Evolutionary conservation across 169 alveolate genomes (phyloP).

Genomic region (Cryptosporidium andersoni): DNA sequence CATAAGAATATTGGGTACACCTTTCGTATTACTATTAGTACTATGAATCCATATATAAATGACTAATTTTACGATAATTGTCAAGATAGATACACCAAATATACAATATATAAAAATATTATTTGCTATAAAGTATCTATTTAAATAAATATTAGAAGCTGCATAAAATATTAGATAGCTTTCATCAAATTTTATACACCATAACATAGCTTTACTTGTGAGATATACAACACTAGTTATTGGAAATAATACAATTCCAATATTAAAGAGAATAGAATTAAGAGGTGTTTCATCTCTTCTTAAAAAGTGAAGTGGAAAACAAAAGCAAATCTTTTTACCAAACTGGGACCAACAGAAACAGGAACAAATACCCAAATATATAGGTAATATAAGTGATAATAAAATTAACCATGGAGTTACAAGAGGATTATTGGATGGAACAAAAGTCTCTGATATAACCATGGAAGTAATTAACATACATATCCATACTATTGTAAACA

Average conservation of each 20-base stretch:
- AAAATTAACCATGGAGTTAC: constrained; percentile 18
- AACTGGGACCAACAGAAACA: constrained; percentile 50
- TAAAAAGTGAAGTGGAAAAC: constrained; percentile 45
- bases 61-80: constrained; percentile 15
- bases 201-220: constrained; percentile 24
- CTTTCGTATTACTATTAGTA: constrained; percentile 6
- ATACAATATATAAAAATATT: constrained; percentile 37
- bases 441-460: neutral
- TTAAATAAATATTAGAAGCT: constrained; percentile 43
- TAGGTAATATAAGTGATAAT: constrained; percentile 30
- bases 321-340: constrained; percentile 45
- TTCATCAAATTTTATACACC: constrained; percentile 44
- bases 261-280: constrained; percentile 42
- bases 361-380: constrained; percentile 29
- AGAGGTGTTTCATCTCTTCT: constrained; percentile 29
- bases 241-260: constrained; percentile 59
- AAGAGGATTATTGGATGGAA: constrained; percentile 14
- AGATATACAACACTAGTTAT: constrained; percentile 17
- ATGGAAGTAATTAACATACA: constrained; percentile 16
- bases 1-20: constrained; percentile 24
- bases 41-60: constrained; percentile 32
- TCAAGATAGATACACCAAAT: constrained; percentile 41
- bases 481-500: neutral
- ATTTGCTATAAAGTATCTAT: constrained; percentile 36
- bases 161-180: constrained; percentile 20